Conservation (phyloP, 345 rosid genomes). For the Punica granatum region DNA sequence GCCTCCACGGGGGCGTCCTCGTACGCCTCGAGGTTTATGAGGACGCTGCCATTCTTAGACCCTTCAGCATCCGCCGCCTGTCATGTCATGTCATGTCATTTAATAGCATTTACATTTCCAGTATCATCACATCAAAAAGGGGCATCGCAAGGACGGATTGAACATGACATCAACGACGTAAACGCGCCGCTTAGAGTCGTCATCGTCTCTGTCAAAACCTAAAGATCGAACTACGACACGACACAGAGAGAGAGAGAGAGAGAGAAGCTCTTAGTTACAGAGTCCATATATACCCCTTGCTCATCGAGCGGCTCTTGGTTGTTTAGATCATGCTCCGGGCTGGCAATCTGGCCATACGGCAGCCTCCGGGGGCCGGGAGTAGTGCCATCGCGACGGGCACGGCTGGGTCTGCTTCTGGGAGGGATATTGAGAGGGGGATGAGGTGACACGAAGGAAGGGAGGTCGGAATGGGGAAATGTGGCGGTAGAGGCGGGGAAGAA, state of each 20-base stretch:
- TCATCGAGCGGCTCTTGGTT: constrained; percentile 10
- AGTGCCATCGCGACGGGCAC: constrained; percentile 13
- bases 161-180: background rate
- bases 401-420: constrained; percentile 5
- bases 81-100: background rate
- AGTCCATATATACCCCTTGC: constrained; percentile 10
- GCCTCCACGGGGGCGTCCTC: constrained; percentile 34
- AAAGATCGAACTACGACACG: background rate
- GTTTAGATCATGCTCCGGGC: background rate
- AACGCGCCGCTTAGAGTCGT: background rate
- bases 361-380: constrained; percentile 5
- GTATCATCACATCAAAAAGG: background rate
- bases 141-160: background rate
- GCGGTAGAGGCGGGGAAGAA: constrained; percentile 22
- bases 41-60: constrained; percentile 2
- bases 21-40: constrained; percentile 37
- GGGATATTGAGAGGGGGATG: constrained; percentile 3
- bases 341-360: background rate
- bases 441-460: background rate
- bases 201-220: background rate
- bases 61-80: background rate
- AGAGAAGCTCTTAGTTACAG: background rate
- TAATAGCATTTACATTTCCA: too few species aligned
- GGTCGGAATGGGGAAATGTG: background rate
- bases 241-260: too few species aligned